Evolutionary conservation across 805 yeast species (phyloP), one percentile per base, ranked within the genome.

Genomic region (Zygoascus biomembranicola): DNA sequence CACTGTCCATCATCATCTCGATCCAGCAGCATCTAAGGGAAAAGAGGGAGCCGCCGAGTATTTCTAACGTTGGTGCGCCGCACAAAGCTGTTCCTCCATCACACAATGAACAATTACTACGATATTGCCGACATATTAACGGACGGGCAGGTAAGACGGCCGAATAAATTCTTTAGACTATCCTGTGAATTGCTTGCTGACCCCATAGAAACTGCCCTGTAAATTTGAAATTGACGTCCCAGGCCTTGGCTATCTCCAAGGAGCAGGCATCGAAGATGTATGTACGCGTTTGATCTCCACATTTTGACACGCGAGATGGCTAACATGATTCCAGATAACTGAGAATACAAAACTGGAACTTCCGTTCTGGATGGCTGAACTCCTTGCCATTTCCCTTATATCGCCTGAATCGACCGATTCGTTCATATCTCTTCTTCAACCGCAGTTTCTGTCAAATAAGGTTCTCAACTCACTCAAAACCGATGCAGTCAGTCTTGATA

Each of bases 301-400:
- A 20, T 19, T 18, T 13, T 35, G 13, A 35, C 16, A 5, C 37
- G 28, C 28, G 28, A 23, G 28, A 23, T 23, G 28, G 28, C 28
- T 23, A 23, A 23, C 28, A 23, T 49, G n/a, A 18, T 20, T 16
- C 13, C 20, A 31, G 55, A 72, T 84, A 32, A 69, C 71, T 52
- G 75, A 79, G 60, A 82, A 81, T 35, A 75, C 90, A 2, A 82
- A 81, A 61, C 62, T 89, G 2, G 90, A 87, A 54, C 73, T 92
- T 23, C 98, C 98, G 0, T 67, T 90, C 31, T 92, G 98, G 98
- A 69, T 92, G 43, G 95, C 96, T 0, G 83, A 83, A 55, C 78
- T 85, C 1, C 70, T 90, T 32, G 96, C 96, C 69, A 59, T 62
- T 10, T 55, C 57, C 42, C 66, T 16, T 5, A 51, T 56, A n/a